Conservation (phyloP, 2,329 filamentous ascomycete species). For the Penicillium sp. region DNA sequence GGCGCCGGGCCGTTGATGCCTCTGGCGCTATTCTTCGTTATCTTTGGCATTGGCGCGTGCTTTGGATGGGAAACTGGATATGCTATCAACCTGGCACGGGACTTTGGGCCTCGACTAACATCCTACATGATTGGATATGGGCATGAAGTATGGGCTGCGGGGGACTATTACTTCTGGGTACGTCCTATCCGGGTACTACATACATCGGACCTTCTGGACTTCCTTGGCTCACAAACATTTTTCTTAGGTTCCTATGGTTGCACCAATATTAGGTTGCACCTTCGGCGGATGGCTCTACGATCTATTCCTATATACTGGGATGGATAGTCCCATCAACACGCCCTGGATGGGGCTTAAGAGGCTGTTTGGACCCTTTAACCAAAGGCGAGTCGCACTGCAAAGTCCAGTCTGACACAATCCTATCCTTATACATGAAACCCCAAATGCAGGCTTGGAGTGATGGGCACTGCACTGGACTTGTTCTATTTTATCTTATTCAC, state of each 20-base stretch:
- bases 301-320: constrained; percentile 65
- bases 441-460: neutral
- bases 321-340: constrained; percentile 65
- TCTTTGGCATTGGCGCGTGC: constrained; percentile 70
- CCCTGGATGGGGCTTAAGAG: constrained; percentile 63
- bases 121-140: constrained; percentile 68
- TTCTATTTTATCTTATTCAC: neutral
- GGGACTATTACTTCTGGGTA: constrained; percentile 72
- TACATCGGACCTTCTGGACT: neutral
- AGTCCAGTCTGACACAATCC: constrained; percentile 18
- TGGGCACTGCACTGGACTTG: neutral
- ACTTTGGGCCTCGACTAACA: constrained; percentile 67
- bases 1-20: constrained; percentile 60
- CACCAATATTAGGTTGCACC: constrained; percentile 63
- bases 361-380: constrained; percentile 35
- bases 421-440: neutral
- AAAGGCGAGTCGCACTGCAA: constrained; percentile 10
- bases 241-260: constrained; percentile 65
- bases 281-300: constrained; percentile 68
- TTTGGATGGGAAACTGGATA: constrained; percentile 77
- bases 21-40: constrained; percentile 66
- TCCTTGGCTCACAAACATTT: neutral
- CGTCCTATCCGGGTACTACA: constrained; percentile 1
- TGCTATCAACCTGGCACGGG: constrained; percentile 70
- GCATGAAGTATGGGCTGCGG: constrained; percentile 63